Conservation (phyloP, 176 grass and related monocot species). For the Triticum dicoccoides region DNA sequence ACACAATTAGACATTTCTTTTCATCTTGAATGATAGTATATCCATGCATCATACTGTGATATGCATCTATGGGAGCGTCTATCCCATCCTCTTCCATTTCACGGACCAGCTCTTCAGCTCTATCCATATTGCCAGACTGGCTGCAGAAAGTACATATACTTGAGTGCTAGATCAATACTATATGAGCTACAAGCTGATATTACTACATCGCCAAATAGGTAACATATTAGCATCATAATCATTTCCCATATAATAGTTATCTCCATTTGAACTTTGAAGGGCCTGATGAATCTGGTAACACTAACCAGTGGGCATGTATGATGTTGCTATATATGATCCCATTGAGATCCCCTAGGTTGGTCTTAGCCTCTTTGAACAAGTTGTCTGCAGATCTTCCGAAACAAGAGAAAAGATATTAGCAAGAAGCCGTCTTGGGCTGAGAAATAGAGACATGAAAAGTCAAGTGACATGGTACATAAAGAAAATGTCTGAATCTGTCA, state of each 20-base stretch:
- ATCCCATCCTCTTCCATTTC: conserved; percentile 98
- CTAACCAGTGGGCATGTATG: conserved; percentile 96
- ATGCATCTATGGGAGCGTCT: conserved; percentile 82
- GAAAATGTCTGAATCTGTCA: background rate
- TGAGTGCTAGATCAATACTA: conserved; percentile 8
- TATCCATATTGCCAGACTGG: conserved; percentile 84
- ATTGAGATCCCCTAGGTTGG: conserved; percentile 55
- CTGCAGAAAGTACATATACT: conserved; percentile 40
- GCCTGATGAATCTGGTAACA: conserved; percentile 30
- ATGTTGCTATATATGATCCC: conserved; percentile 97
- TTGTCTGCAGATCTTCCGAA: conserved; percentile 90
- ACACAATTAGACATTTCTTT: conserved; percentile 87
- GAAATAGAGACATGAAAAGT: background rate
- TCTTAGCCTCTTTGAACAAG: conserved; percentile 82
- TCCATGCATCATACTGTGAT: conserved; percentile 99
- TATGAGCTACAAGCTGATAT: background rate
- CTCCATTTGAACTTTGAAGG: background rate
- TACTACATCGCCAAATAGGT: background rate
- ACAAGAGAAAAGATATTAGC: conserved; percentile 49
- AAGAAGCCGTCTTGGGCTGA: background rate
- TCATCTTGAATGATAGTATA: conserved; percentile 82
- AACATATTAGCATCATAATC: background rate
- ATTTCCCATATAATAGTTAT: background rate
- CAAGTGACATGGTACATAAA: background rate
- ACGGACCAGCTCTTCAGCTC: conserved; percentile 74